Evolutionary conservation across 202 grass and related monocot species (phyloP), one percentile per base, ranked within the genome.

Genomic region (Brachypodium distachyon): DNA sequence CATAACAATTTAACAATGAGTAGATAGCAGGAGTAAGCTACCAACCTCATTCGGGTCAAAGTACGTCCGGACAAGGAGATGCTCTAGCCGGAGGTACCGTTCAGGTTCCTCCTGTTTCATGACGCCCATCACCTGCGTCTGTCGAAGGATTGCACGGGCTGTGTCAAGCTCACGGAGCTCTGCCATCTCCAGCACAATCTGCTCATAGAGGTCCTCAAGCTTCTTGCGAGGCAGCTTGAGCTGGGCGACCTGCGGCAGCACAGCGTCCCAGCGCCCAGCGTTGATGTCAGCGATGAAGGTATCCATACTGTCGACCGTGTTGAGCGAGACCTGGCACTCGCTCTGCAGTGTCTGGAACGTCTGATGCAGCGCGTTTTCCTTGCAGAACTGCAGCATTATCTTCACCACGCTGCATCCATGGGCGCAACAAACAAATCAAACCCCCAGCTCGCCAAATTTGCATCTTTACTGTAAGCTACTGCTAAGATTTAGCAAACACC

Each of bases 31-130:
- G 34, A 52, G 55, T 17, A 70, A 49, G 47, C 13, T 59, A 55
- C 26, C 5, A 81, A 98, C 96, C 91, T 98, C 96, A 73, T 90
- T 94, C 7, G 87, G 83, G 42, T 98, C 96, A 47, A 95, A 98
- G 74, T 98, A 98, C 37, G 91, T 95, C 8, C 85, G 87, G 42
- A 94, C 96, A 74, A 95, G 83, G 65, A 98, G 89, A 73, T 98
- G 96, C 78, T 98, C 96, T 27, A 95, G 91, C 63, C 91, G 86
- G 37, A 98, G 82, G 80, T 98, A 98, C 46, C 91, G 89, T 73
- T 98, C 91, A 1, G 96, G 96, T 77, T 98, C 91, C 80, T 95
- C 96, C 90, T 98, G 96, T 77, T 98, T 95, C 96, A 98, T 98
- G 26, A 98, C 73, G 29, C 96, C 96, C 96, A 98, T 98, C 44